Conservation (phyloP, 1,284 basidiomycete species). For the Irpex lacteus region DNA sequence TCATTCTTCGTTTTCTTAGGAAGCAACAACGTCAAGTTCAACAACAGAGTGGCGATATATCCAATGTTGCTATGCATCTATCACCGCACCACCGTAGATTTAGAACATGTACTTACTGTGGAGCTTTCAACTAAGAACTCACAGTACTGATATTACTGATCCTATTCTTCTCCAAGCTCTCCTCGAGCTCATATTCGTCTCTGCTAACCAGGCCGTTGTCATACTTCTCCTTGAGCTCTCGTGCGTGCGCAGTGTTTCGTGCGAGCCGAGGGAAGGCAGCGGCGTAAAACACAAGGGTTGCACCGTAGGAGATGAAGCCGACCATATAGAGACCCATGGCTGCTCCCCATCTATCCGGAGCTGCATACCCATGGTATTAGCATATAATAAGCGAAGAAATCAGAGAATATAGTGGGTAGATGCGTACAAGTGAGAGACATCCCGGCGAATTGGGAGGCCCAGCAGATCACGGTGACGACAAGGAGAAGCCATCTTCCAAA, state of each 20-base stretch:
- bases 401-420: slow-evolving; percentile 6
- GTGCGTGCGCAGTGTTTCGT: slow-evolving; percentile 71
- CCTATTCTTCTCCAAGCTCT: slow-evolving; percentile 80
- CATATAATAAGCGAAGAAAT: neutral
- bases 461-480: slow-evolving; percentile 70
- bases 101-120: neutral
- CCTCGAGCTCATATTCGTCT: slow-evolving; percentile 72
- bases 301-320: slow-evolving; percentile 74
- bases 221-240: slow-evolving; percentile 54
- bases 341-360: slow-evolving; percentile 66
- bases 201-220: slow-evolving; percentile 54
- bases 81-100: neutral
- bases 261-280: slow-evolving; percentile 83
- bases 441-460: slow-evolving; percentile 77
- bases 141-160: slow-evolving; percentile 87
- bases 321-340: slow-evolving; percentile 83
- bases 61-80: slow-evolving; percentile 78
- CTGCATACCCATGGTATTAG: slow-evolving; percentile 27
- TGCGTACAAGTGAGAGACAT: slow-evolving; percentile 64
- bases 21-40: slow-evolving; percentile 75
- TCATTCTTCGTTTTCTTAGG: slow-evolving; percentile 60
- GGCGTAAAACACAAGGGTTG: slow-evolving; percentile 79
- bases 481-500: slow-evolving; percentile 79
- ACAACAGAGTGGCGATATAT: slow-evolving; percentile 61
- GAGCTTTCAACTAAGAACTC: slow-evolving; percentile 1